Evolutionary conservation across 352 stramenopile genomes (phyloP).

Genomic region (Globisporangium uncinulatum): DNA sequence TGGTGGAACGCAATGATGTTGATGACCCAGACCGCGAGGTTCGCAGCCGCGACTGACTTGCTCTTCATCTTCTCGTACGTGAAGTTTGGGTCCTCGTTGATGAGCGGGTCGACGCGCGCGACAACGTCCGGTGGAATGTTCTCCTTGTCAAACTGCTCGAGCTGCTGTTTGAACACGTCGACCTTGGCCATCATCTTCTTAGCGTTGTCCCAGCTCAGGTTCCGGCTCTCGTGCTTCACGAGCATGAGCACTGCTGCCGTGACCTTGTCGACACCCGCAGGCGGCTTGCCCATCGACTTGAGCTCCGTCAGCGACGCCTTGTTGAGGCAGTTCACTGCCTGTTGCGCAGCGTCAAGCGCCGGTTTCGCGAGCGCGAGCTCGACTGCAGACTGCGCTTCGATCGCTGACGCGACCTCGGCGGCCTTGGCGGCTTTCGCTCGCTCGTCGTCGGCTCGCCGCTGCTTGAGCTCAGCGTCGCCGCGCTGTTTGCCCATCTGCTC

Average conservation of each 20-base stretch:
- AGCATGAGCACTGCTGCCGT: slow-evolving; percentile 89
- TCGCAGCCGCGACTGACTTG: slow-evolving; percentile 88
- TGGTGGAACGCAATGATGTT: slow-evolving; percentile 92
- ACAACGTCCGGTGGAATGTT: slow-evolving; percentile 89
- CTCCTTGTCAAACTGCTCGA: slow-evolving; percentile 90
- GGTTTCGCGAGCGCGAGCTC: slow-evolving; percentile 81
- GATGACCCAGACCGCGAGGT: slow-evolving; percentile 91
- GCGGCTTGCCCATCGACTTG: slow-evolving; percentile 87
- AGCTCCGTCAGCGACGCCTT: slow-evolving; percentile 86
- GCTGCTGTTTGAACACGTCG: slow-evolving; percentile 87
- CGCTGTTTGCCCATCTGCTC: slow-evolving; percentile 89
- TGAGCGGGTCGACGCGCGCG: slow-evolving; percentile 70
- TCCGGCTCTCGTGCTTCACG: slow-evolving; percentile 92
- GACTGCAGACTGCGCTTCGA: slow-evolving; percentile 60
- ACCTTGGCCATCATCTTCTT: slow-evolving; percentile 96
- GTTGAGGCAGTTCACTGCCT: slow-evolving; percentile 88
- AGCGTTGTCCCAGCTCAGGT: slow-evolving; percentile 93
- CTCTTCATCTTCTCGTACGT: slow-evolving; percentile 93
- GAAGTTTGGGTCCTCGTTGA: slow-evolving; percentile 89
- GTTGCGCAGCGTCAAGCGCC: slow-evolving; percentile 71
- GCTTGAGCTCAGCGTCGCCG: slow-evolving; percentile 85
- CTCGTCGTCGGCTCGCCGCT: slow-evolving; percentile 75
- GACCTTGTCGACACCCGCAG: slow-evolving; percentile 85
- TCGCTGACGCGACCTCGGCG: slow-evolving; percentile 55
- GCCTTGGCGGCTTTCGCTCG: slow-evolving; percentile 63